A percentile compares a stretch with the other conserved stretches of the same genome.
These are phyloP conservation scores for Exserohilum rostratum DNA, from an alignment of 2,329 filamentous ascomycete species.

Conservation along the genomic window DNA sequence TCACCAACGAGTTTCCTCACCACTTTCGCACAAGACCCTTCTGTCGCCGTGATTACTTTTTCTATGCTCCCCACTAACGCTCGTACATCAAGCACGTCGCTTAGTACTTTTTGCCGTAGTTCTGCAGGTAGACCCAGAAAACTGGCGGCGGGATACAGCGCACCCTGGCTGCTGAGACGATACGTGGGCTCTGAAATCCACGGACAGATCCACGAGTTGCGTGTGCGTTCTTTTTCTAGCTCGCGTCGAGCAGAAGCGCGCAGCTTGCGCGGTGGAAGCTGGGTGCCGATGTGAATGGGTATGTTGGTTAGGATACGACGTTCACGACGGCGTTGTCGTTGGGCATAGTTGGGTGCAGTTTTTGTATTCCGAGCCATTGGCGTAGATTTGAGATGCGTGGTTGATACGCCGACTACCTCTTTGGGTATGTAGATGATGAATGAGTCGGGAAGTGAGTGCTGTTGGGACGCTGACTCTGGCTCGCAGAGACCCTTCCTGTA, in stretches of 20 bases:
- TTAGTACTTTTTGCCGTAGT: neutral
- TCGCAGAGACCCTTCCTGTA: too few relatives aligned
- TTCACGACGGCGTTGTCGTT: too few relatives aligned
- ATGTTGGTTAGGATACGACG: neutral
- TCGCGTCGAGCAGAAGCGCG: neutral
- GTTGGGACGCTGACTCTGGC: too few relatives aligned
- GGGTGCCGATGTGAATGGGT: neutral
- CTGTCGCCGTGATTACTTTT: too few relatives aligned
- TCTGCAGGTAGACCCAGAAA: neutral
- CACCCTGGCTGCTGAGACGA: neutral
- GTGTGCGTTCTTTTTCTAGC: neutral
- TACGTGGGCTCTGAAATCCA: neutral
- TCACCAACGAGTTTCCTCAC: too few relatives aligned
- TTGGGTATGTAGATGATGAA: too few relatives aligned
- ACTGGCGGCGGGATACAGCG: neutral
- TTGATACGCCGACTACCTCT: too few relatives aligned
- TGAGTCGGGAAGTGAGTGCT: too few relatives aligned
- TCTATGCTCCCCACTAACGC: neutral
- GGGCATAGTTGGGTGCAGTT: too few relatives aligned
- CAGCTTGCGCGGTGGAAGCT: neutral
- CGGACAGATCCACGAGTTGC: neutral
- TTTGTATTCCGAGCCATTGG: too few relatives aligned
- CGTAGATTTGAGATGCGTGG: too few relatives aligned
- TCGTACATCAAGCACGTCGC: neutral
- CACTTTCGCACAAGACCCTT: too few relatives aligned